Conservation (phyloP, 2,329 filamentous ascomycete genomes). For the Plenodomus biglobosus region DNA sequence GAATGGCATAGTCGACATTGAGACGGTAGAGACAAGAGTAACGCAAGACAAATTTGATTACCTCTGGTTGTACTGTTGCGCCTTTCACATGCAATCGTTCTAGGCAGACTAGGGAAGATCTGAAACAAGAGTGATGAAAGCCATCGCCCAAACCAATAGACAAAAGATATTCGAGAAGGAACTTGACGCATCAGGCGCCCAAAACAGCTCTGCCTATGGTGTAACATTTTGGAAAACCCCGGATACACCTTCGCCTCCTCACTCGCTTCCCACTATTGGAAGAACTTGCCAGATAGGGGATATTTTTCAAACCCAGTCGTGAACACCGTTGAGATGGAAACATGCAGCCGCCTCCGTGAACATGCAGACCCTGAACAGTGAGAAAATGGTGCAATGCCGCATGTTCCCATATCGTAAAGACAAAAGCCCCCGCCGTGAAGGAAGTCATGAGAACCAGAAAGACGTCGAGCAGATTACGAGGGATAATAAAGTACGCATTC, state of each 20-base stretch:
- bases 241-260: neutral
- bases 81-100: neutral
- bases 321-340: neutral
- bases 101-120: neutral
- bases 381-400: neutral
- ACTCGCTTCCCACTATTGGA: neutral
- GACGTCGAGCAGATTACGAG: neutral
- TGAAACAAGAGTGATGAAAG: neutral
- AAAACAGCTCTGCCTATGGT: neutral
- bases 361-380: neutral
- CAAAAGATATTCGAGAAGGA: neutral
- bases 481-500: neutral
- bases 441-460: slow-evolving; percentile 26
- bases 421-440: slow-evolving; percentile 18
- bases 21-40: neutral
- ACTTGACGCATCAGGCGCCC: neutral
- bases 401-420: neutral
- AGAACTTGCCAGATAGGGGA: neutral
- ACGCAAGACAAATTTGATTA: neutral
- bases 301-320: neutral
- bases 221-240: neutral
- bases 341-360: neutral
- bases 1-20: neutral
- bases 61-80: neutral
- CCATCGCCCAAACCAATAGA: too few species aligned